Conservation (phyloP, 371 early-diverging fungal genomes). For the Umbelopsis sp. region DNA sequence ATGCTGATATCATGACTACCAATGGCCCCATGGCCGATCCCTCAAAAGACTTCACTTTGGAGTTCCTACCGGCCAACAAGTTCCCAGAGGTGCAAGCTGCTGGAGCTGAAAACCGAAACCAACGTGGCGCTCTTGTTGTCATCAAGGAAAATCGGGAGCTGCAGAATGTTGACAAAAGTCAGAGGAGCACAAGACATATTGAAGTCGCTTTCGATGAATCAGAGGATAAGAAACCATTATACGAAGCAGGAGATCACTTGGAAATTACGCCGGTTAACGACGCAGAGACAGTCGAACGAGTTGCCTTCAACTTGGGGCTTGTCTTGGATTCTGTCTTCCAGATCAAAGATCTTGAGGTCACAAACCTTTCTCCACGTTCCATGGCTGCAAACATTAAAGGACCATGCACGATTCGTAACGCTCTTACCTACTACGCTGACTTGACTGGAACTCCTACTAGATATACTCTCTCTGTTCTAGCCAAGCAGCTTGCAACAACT, state of each 20-base stretch:
- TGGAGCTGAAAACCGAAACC: neutral
- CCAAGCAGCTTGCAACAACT: slow-evolving; percentile 38
- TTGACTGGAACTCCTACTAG: slow-evolving; percentile 51
- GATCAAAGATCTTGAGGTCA: slow-evolving; percentile 32
- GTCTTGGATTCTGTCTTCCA: slow-evolving; percentile 59
- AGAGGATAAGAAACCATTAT: slow-evolving; percentile 32
- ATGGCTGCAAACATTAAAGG: slow-evolving; percentile 49
- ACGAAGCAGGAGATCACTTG: slow-evolving; percentile 60
- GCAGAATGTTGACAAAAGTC: slow-evolving; percentile 20
- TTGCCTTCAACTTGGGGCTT: slow-evolving; percentile 52
- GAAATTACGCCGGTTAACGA: slow-evolving; percentile 58
- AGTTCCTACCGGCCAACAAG: slow-evolving; percentile 1
- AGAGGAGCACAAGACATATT: slow-evolving; percentile 52
- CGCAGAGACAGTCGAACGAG: slow-evolving; percentile 37
- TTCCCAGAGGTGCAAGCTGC: neutral
- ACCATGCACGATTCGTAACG: slow-evolving; percentile 53
- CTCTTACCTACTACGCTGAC: slow-evolving; percentile 55
- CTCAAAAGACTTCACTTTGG: slow-evolving; percentile 18
- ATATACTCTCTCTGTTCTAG: slow-evolving; percentile 43
- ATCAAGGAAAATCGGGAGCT: slow-evolving; percentile 18
- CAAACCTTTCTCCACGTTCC: slow-evolving; percentile 49
- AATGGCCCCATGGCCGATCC: slow-evolving; percentile 1
- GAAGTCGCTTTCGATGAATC: slow-evolving; percentile 41
- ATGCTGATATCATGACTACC: neutral
- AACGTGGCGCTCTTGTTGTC: slow-evolving; percentile 4